Conservation (phyloP, 2,329 filamentous ascomycete species). For the Aspergillus neoniger region DNA sequence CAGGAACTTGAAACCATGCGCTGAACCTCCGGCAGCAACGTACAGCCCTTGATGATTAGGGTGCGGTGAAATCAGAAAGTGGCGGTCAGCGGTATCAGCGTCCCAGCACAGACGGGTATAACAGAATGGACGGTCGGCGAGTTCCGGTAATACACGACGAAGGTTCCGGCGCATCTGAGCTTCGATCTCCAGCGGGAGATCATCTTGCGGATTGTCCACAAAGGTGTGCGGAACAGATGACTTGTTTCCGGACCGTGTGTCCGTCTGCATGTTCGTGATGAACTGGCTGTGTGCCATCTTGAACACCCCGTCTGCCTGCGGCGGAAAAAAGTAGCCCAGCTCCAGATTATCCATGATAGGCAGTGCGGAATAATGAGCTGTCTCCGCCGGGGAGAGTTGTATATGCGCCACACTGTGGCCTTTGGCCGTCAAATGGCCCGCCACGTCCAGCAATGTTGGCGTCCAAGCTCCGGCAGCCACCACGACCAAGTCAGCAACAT, state of each 20-base stretch:
- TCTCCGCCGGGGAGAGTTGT: not conserved
- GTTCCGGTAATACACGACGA: not conserved
- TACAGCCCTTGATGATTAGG: constrained; percentile 44
- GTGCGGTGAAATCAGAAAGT: constrained; percentile 52
- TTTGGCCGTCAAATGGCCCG: not conserved
- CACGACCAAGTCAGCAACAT: not conserved
- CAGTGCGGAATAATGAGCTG: not conserved
- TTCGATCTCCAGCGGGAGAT: not conserved
- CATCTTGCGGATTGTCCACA: not conserved
- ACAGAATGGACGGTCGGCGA: not conserved
- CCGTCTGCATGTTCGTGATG: constrained; percentile 9
- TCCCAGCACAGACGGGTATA: not conserved
- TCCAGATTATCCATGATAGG: constrained; percentile 7
- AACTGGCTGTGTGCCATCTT: constrained; percentile 5
- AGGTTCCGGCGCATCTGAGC: not conserved
- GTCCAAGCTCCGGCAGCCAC: not conserved
- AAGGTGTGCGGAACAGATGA: not conserved
- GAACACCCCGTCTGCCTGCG: not conserved
- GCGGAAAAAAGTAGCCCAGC: constrained; percentile 7
- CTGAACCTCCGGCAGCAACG: constrained; percentile 40
- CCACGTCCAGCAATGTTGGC: not conserved
- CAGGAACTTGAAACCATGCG: constrained; percentile 35
- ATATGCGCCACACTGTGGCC: not conserved
- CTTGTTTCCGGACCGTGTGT: not conserved
- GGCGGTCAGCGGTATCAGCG: constrained; percentile 1